Percentiles rank a stretch among this genome's conserved stretches.
phyloP scores from a whole-genome alignment of 345 rosid species.

The Erucastrum elatum region DNA sequence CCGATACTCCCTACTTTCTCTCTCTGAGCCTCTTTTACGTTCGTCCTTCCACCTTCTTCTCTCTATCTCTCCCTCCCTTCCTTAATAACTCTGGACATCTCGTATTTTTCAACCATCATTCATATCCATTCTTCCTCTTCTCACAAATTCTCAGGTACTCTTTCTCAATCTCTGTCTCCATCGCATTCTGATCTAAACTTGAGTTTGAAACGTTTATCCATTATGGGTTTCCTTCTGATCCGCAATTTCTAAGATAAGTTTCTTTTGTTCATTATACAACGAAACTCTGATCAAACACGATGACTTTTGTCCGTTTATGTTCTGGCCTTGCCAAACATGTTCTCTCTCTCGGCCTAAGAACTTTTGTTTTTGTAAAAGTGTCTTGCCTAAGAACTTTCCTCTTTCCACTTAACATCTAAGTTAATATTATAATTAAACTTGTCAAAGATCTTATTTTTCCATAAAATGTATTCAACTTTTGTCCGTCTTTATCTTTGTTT shows the following conservation, averaged over 20 bases:
- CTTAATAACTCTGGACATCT: constrained; percentile 2
- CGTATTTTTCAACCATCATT: constrained; percentile 16
- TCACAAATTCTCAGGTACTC: constrained; percentile 30
- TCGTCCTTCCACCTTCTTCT: background rate
- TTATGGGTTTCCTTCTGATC: constrained; percentile 20
- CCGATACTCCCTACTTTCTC: constrained; percentile 17
- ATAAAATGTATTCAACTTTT: constrained; percentile 18
- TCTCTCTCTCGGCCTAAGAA: constrained; percentile 3
- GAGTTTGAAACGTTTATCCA: background rate
- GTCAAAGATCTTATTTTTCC: background rate
- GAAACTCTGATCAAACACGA: constrained; percentile 21
- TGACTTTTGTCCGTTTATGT: constrained; percentile 33
- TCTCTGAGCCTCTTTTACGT: constrained; percentile 23
- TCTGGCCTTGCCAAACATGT: constrained; percentile 21
- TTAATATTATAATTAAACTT: background rate
- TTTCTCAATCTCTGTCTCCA: constrained; percentile 11
- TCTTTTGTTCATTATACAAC: background rate
- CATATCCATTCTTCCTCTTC: background rate
- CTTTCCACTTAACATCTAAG: constrained; percentile 18
- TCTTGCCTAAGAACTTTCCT: background rate
- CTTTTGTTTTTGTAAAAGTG: background rate
- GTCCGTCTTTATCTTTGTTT: constrained; percentile 15
- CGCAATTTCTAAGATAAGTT: constrained; percentile 7
- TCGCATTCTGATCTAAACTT: background rate
- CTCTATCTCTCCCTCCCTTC: constrained; percentile 13